Evolutionary conservation across 768 basidiomycete genomes (phyloP).

Genomic region (Phanerodontia chrysosporium): DNA sequence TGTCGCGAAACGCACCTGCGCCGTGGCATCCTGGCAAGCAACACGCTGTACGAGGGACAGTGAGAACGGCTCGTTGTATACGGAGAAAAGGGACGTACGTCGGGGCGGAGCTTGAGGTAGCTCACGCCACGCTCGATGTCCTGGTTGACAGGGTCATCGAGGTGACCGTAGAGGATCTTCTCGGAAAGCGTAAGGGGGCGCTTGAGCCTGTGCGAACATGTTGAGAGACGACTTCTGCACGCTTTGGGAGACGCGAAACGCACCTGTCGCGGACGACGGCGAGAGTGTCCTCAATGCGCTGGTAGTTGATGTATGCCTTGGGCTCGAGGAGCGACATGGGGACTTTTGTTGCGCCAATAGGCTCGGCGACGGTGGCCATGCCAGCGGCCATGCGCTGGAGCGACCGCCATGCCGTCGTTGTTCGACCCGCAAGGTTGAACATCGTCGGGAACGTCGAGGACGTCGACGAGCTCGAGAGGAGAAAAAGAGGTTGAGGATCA

Average conservation of each 20-base stretch:
- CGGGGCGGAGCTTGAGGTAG: slow-evolving; percentile 96
- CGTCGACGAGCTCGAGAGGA: slow-evolving; percentile 16
- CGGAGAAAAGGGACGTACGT: slow-evolving; percentile 57
- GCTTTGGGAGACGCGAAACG: slow-evolving; percentile 2
- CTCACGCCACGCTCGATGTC: slow-evolving; percentile 89
- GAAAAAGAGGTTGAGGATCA: slow-evolving; percentile 17
- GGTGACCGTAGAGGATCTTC: slow-evolving; percentile 97
- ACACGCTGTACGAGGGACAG: slow-evolving; percentile 53
- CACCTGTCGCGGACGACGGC: slow-evolving; percentile 81
- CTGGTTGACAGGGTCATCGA: slow-evolving; percentile 89
- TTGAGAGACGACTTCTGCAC: neutral
- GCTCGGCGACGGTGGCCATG: slow-evolving; percentile 72
- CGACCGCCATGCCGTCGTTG: slow-evolving; percentile 23
- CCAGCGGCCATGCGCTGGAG: slow-evolving; percentile 36
- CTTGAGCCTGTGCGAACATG: slow-evolving; percentile 51
- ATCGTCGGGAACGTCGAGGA: slow-evolving; percentile 24
- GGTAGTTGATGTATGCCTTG: slow-evolving; percentile 86
- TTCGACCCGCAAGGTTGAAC: slow-evolving; percentile 26
- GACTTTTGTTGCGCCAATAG: slow-evolving; percentile 88
- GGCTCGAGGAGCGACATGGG: slow-evolving; percentile 84
- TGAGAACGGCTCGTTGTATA: neutral
- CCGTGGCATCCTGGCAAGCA: slow-evolving; percentile 88
- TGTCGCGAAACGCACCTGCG: slow-evolving; percentile 49
- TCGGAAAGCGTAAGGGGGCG: slow-evolving; percentile 92
- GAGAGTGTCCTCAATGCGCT: slow-evolving; percentile 97